These are phyloP conservation scores for Megacollybia marginata DNA, from an alignment of 768 basidiomycete species.

Conservation along the genomic window DNA sequence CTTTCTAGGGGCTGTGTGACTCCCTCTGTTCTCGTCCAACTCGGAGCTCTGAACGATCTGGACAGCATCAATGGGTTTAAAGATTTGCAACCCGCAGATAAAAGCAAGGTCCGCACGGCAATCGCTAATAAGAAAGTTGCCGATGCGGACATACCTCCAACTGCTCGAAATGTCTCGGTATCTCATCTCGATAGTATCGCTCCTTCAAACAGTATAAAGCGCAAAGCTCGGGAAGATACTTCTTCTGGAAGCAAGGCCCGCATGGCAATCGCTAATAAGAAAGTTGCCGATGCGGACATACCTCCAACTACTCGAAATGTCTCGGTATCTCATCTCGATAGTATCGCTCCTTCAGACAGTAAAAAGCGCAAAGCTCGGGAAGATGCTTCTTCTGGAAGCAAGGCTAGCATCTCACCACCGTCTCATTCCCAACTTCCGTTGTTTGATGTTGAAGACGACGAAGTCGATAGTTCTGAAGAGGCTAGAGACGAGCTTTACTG, in stretches of 20 bases:
- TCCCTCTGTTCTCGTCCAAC: conserved; percentile 39
- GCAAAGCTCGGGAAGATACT: neutral
- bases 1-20: conserved; percentile 64
- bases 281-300: conserved; percentile 51
- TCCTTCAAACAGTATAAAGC: neutral
- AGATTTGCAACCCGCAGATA: conserved; percentile 49
- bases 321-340: neutral
- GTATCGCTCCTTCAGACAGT: neutral
- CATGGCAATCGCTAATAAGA: conserved; percentile 46
- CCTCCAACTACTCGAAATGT: conserved; percentile 33
- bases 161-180: conserved; percentile 22
- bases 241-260: neutral
- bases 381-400: neutral
- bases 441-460: conserved; percentile 35
- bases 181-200: neutral
- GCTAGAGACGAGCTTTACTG: conserved; percentile 62
- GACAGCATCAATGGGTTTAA: conserved; percentile 43
- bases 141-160: conserved; percentile 46
- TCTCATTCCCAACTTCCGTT: conserved; percentile 4
- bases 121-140: conserved; percentile 47
- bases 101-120: conserved; percentile 54
- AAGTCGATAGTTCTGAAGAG: conserved; percentile 37
- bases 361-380: neutral
- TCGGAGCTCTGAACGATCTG: conserved; percentile 33
- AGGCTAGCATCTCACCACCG: neutral